Evolutionary conservation across 2,329 filamentous ascomycete genomes (phyloP), one percentile per base, ranked within the genome.

Genomic region (Fusarium globosum): DNA sequence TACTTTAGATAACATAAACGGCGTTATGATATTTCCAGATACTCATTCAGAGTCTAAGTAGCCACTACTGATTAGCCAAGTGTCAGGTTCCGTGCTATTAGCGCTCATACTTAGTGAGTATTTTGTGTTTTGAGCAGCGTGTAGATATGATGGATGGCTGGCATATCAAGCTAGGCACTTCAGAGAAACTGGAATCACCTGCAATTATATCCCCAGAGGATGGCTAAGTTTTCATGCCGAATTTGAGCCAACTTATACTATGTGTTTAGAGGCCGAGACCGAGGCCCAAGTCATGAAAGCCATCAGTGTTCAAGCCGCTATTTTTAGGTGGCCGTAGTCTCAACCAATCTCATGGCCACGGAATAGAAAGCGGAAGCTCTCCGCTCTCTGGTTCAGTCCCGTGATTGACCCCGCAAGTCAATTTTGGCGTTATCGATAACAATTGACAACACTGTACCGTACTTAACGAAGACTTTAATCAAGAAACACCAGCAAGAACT

Each of bases 11-110:
- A 5, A 21, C 4, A 21, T 20, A 21, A 28, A 28, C 10, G 10
- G n/a, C 10, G 6, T 13, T 28, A 2, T 4, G 4, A 23, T 10
- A 23, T 4, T 21, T 0, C 4, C 4, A 10, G 13, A 16, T 11
- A 26, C 20, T 8, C 26, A 16, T 12, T 30, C 14, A 9, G 26
- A 30, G 26, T 21, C 7, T 10, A 21, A 6, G 9, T 16, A 49
- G 46, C 15, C 21, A 49, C 14, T 16, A 7, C 28, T n/a, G 3
- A 33, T 15, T 12, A 16, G 7, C 5, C 9, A 48, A 28, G 7
- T 48, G 7, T 30, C 0, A 2, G 13, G 4, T 21, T 21, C 14
- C 10, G 6, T n/a, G 26, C 4, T 11, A 16, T 6, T 21, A 1
- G 45, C 16, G 6, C 26, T 48, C 4, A n/a, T 15, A 4, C 9